A percentile compares a stretch with the other conserved stretches of the same genome.
Conservation (phyloP, 305 asterid genomes). For the Rubia tinctorum region DNA sequence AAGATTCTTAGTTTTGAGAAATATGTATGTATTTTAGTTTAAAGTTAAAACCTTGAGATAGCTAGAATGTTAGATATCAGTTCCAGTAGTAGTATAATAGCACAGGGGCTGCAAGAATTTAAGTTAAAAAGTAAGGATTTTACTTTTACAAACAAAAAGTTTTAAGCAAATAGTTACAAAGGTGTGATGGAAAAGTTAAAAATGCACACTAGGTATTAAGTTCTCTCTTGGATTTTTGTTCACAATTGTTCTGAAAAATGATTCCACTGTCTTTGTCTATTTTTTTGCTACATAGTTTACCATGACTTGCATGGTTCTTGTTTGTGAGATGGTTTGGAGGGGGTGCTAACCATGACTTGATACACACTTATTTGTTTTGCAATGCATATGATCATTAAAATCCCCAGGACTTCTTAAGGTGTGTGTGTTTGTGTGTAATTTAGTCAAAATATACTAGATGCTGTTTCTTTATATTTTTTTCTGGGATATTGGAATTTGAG, state of each 20-base stretch:
- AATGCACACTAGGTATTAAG: background rate
- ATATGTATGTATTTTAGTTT: background rate
- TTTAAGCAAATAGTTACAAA: background rate
- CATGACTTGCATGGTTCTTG: background rate
- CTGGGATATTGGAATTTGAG: background rate
- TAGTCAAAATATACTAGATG: background rate
- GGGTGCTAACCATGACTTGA: background rate
- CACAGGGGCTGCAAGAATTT: background rate
- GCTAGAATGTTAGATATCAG: background rate
- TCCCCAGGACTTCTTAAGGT: background rate
- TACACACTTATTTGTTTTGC: background rate
- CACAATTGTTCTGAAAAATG: background rate
- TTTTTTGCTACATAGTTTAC: background rate
- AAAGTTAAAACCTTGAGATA: background rate
- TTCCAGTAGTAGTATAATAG: background rate
- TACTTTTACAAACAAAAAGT: background rate
- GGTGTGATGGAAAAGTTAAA: background rate
- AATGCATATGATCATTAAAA: background rate
- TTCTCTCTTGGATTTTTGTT: background rate
- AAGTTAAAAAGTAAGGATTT: no score
- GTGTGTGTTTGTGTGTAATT: background rate
- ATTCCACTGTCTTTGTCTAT: background rate
- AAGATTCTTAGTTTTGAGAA: constrained; percentile 20
- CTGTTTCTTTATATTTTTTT: background rate
- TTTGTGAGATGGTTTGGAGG: background rate